Evolutionary conservation across 495 filamentous ascomycete species (phyloP).

Genomic region (Tuber magnatum): DNA sequence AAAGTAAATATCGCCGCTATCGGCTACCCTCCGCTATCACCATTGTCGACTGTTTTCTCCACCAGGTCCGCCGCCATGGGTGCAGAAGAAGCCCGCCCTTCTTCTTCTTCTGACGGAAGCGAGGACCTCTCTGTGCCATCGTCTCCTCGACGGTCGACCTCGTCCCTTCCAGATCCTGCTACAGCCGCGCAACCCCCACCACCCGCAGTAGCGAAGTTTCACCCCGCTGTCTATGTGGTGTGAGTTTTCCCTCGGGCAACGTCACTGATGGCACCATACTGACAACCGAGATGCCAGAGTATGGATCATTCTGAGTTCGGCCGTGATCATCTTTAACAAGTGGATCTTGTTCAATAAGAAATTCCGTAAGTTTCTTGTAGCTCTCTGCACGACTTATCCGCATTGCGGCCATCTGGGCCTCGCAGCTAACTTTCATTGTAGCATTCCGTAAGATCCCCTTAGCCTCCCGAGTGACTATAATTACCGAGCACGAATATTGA

Average conservation of each 20-base stretch:
- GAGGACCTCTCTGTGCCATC: constrained; percentile 33
- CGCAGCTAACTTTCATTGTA: constrained; percentile 4
- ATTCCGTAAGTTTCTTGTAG: constrained; percentile 60
- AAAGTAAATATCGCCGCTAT: neutral
- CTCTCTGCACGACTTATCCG: neutral
- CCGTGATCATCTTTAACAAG: constrained; percentile 98
- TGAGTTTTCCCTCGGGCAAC: constrained; percentile 47
- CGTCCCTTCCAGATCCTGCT: constrained; percentile 26
- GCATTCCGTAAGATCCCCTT: constrained; percentile 44
- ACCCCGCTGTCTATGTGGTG: constrained; percentile 84
- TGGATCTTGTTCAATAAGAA: constrained; percentile 76
- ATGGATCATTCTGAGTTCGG: constrained; percentile 89
- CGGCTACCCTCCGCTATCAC: neutral
- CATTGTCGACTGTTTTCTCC: neutral
- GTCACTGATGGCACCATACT: neutral
- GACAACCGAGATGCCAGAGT: constrained; percentile 48
- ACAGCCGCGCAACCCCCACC: constrained; percentile 21
- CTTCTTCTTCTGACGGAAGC: constrained; percentile 37
- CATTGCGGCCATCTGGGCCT: neutral
- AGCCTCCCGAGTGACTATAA: neutral
- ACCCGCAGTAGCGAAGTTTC: constrained; percentile 45
- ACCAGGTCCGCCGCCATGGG: neutral
- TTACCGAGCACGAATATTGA: neutral
- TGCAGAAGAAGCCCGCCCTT: constrained; percentile 1
- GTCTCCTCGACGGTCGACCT: constrained; percentile 38